Percentiles rank a stretch among this genome's conserved stretches.
Evolutionary conservation across 768 basidiomycete genomes (phyloP).

Genomic region (Cubamyces lactineus): DNA sequence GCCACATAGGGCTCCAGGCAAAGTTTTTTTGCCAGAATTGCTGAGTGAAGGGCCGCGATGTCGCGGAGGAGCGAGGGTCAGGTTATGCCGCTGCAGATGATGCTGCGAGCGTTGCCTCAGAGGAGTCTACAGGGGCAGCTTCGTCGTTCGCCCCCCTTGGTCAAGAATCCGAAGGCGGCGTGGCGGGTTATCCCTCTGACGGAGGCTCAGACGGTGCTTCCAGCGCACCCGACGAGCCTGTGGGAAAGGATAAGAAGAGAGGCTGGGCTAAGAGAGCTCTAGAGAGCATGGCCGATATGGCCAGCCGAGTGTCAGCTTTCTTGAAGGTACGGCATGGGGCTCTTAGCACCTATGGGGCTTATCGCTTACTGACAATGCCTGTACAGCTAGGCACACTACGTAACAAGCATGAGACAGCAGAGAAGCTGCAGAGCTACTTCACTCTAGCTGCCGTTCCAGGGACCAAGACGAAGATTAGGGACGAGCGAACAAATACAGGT

Average conservation of each 20-base stretch:
- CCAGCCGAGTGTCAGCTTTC: background rate
- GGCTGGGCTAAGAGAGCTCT: background rate
- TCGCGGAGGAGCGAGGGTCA: background rate
- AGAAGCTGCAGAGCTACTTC: background rate
- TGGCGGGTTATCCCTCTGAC: too few relatives aligned
- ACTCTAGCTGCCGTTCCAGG: background rate
- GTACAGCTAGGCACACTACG: background rate
- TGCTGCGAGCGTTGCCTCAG: background rate
- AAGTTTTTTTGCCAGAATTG: conserved; percentile 47
- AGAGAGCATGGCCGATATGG: background rate
- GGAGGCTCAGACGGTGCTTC: background rate
- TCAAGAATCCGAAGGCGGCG: too few relatives aligned
- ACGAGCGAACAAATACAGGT: conserved; percentile 32
- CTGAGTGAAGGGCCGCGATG: conserved; percentile 35
- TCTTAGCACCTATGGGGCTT: too few relatives aligned
- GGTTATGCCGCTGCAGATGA: background rate
- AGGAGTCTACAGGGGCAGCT: background rate
- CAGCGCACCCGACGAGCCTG: too few relatives aligned
- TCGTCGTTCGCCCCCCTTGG: too few relatives aligned
- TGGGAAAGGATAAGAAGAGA: background rate
- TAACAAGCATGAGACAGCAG: conserved; percentile 5
- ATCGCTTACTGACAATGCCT: too few relatives aligned
- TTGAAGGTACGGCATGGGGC: background rate
- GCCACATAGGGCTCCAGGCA: conserved; percentile 45
- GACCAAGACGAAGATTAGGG: conserved; percentile 17